Evolutionary conservation across 2,329 filamentous ascomycete genomes (phyloP).

Genomic region (Trichoderma sp.): DNA sequence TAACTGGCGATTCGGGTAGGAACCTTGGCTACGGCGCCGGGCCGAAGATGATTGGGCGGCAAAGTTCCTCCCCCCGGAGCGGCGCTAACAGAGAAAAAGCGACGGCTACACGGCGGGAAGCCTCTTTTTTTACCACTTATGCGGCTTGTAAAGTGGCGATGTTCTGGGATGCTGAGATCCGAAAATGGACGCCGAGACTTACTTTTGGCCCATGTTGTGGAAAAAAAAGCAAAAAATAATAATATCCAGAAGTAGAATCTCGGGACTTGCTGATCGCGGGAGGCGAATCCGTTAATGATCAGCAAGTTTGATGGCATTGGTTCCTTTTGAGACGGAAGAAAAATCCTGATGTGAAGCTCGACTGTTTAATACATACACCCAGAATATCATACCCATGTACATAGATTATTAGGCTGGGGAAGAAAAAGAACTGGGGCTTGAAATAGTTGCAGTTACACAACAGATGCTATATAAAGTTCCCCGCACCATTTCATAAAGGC

Average conservation of each 20-base stretch:
- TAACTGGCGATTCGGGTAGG: background rate
- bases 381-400: background rate
- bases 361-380: background rate
- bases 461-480: background rate
- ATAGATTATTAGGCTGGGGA: background rate
- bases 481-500: background rate
- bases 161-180: background rate
- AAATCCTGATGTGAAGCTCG: background rate
- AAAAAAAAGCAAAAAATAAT: background rate
- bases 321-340: no score
- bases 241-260: background rate
- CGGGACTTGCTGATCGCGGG: no score
- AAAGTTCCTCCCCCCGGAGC: constrained; percentile 16
- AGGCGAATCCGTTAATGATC: no score
- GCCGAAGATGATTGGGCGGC: constrained; percentile 13
- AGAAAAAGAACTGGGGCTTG: background rate
- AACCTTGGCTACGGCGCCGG: background rate
- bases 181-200: background rate
- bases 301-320: background rate
- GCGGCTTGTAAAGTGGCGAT: constrained; percentile 14
- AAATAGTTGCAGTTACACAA: background rate
- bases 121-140: background rate
- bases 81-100: constrained; percentile 10
- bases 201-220: background rate
- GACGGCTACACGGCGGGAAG: background rate